phyloP scores from a whole-genome alignment of 225 moss, liverwort and hornwort genomes.

The Pseudisothecium myosuroides region DNA sequence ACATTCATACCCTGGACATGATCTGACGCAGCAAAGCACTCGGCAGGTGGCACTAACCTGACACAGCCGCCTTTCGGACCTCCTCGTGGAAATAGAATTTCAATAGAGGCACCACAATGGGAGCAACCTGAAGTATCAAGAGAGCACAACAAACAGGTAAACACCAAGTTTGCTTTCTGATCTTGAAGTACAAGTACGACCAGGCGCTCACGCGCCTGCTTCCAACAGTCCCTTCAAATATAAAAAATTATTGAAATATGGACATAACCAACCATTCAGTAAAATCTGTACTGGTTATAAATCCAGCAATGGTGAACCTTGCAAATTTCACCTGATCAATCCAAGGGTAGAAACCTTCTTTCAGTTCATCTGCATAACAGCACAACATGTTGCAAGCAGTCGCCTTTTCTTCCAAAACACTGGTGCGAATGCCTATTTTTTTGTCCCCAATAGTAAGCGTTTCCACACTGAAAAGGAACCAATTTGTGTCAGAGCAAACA shows the following conservation, averaged over 20 bases:
- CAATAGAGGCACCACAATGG: constrained; percentile 82
- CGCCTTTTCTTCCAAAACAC: constrained; percentile 96
- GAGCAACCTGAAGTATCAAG: constrained; percentile 63
- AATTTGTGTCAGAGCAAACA: not conserved
- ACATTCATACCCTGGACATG: not conserved
- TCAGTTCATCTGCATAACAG: constrained; percentile 98
- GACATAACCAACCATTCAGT: not conserved
- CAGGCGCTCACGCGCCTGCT: not conserved
- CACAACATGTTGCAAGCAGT: constrained; percentile 99
- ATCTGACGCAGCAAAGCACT: not conserved
- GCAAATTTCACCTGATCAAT: constrained; percentile 77
- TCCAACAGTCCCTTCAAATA: not conserved
- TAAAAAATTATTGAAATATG: not conserved
- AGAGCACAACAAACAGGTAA: not conserved
- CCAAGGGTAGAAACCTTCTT: constrained; percentile 98
- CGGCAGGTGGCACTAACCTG: constrained; percentile 41
- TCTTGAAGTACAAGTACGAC: not conserved
- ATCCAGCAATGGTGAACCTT: not conserved
- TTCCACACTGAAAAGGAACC: constrained; percentile 57
- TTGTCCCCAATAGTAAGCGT: constrained; percentile 98
- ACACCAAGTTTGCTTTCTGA: not conserved
- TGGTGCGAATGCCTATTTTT: constrained; percentile 95
- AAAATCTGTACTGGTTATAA: not conserved
- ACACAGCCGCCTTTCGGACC: constrained; percentile 97
- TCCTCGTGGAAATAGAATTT: constrained; percentile 99